Evolutionary conservation across 805 yeast species (phyloP).

Genomic region (Blastobotrys chiropterorum): DNA sequence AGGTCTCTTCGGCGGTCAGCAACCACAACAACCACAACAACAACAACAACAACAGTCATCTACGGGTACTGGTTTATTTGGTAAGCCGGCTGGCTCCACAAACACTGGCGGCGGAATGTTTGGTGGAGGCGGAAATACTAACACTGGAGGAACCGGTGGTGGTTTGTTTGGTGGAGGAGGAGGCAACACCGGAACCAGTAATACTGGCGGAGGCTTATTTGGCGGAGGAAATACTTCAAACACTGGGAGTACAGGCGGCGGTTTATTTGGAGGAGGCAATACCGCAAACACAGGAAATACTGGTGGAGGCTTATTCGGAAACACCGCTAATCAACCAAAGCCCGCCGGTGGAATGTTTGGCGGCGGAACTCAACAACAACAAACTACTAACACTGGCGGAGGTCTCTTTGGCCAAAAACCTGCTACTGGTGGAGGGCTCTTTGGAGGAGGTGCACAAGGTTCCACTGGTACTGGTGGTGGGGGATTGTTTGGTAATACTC

Average conservation of each 20-base stretch:
- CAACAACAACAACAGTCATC: not conserved
- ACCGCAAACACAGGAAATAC: not conserved
- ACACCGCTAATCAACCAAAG: not conserved
- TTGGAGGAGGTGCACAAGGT: conserved; percentile 17
- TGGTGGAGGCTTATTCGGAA: not conserved
- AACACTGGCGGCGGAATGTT: conserved; percentile 15
- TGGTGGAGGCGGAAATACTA: conserved; percentile 9
- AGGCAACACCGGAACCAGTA: conserved; percentile 12
- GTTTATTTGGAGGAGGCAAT: conserved; percentile 25
- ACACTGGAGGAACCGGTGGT: conserved; percentile 9
- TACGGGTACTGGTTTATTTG: conserved; percentile 12
- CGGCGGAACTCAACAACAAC: conserved; percentile 13
- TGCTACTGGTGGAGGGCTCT: conserved; percentile 15
- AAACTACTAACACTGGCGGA: conserved; percentile 15
- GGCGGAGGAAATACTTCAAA: conserved; percentile 10
- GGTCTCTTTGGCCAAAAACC: conserved; percentile 24
- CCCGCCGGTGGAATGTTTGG: conserved; percentile 31
- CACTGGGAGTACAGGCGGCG: conserved; percentile 21
- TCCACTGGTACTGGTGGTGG: conserved; percentile 8
- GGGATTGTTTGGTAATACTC: conserved; percentile 14
- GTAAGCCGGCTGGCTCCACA: conserved; percentile 5
- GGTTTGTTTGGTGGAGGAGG: conserved; percentile 15
- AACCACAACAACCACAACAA: too few relatives aligned
- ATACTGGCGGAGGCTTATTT: conserved; percentile 16
- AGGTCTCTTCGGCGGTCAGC: conserved; percentile 12